Evolutionary conservation across 2,329 filamentous ascomycete genomes (phyloP).

Genomic region (Fusarium brachygibbosum): DNA sequence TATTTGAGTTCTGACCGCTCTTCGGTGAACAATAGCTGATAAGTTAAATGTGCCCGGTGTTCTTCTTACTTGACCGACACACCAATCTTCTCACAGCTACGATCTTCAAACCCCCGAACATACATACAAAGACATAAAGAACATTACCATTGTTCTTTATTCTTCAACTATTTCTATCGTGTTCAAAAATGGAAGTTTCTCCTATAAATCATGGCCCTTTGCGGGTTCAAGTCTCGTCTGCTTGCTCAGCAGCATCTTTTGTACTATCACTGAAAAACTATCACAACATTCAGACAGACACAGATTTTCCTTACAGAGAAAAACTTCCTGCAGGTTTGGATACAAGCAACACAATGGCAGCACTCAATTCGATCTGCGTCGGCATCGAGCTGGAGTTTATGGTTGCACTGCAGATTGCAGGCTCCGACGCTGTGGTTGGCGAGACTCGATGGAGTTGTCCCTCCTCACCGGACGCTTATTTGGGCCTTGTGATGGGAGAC

Average conservation of each 20-base stretch:
- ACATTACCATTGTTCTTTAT: slow-evolving; percentile 14
- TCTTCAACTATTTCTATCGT: background rate
- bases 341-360: slow-evolving; percentile 14
- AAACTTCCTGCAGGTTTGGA: background rate
- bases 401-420: slow-evolving; percentile 34
- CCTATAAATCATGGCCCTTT: slow-evolving; percentile 34
- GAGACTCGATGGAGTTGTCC: slow-evolving; percentile 34
- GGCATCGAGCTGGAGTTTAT: slow-evolving; percentile 51
- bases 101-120: background rate
- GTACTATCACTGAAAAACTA: slow-evolving; percentile 16
- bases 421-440: slow-evolving; percentile 9
- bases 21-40: slow-evolving; percentile 25
- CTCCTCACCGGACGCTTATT: slow-evolving; percentile 13
- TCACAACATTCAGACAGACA: slow-evolving; percentile 13
- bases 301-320: slow-evolving; percentile 6
- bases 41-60: slow-evolving; percentile 1
- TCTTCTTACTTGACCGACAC: slow-evolving; percentile 15
- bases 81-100: slow-evolving; percentile 4
- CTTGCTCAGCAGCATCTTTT: slow-evolving; percentile 21
- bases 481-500: slow-evolving; percentile 32
- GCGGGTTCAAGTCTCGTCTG: slow-evolving; percentile 19
- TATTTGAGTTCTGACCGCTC: slow-evolving; percentile 29
- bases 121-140: slow-evolving; percentile 20
- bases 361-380: slow-evolving; percentile 31
- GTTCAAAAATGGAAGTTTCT: slow-evolving; percentile 35